Evolutionary conservation across 2,329 filamentous ascomycete genomes (phyloP).

Genomic region (Arachnomyces sp.): DNA sequence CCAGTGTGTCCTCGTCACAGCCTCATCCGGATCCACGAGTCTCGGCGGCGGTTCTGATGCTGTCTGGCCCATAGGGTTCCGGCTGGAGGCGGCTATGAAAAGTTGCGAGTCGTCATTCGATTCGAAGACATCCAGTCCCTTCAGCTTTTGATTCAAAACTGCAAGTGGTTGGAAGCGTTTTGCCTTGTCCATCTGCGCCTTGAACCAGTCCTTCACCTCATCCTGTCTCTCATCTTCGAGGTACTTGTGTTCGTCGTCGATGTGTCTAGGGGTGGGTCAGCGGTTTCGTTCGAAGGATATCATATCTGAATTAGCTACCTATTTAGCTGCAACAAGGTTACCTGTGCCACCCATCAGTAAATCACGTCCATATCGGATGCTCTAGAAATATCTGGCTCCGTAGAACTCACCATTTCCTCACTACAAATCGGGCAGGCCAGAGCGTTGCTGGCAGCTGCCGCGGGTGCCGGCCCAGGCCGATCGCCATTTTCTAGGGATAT

Average conservation of each 20-base stretch:
- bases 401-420: slow-evolving; percentile 77
- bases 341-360: slow-evolving; percentile 42
- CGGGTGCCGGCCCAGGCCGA: slow-evolving; percentile 34
- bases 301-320: slow-evolving; percentile 40
- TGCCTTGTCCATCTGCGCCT: slow-evolving; percentile 86
- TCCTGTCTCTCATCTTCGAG: slow-evolving; percentile 82
- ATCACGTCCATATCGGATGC: slow-evolving; percentile 8
- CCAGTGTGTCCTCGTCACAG: slow-evolving; percentile 86
- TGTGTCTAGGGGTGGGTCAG: slow-evolving; percentile 46
- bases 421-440: slow-evolving; percentile 96
- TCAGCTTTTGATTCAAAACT: slow-evolving; percentile 85
- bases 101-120: slow-evolving; percentile 64
- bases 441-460: slow-evolving; percentile 53
- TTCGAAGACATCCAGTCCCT: slow-evolving; percentile 87
- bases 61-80: slow-evolving; percentile 17
- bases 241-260: slow-evolving; percentile 87
- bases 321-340: slow-evolving; percentile 89
- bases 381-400: neutral
- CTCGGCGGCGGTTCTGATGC: slow-evolving; percentile 28
- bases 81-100: slow-evolving; percentile 26
- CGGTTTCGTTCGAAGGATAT: neutral
- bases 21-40: slow-evolving; percentile 71
- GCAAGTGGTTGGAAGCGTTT: slow-evolving; percentile 89
- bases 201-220: slow-evolving; percentile 95
- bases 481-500: slow-evolving; percentile 62